Conservation (phyloP, 805 yeast genomes). For the Candida ponderosae region DNA sequence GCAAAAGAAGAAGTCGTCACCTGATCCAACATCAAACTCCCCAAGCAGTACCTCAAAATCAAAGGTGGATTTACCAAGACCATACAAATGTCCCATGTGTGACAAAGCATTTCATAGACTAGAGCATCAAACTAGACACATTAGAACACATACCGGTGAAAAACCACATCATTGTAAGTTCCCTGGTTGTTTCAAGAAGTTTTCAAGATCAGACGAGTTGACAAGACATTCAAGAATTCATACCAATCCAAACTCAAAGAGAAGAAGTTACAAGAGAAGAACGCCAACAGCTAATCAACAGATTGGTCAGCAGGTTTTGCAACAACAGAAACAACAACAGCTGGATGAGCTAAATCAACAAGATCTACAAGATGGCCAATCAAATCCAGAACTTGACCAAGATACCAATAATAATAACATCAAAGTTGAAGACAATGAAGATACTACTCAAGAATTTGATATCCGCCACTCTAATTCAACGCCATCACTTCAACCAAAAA, state of each 20-base stretch:
- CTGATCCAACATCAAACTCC: too few relatives aligned
- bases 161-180: constrained; percentile 72
- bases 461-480: too few relatives aligned
- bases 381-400: constrained; percentile 1
- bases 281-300: constrained; percentile 3
- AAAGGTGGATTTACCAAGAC: constrained; percentile 30
- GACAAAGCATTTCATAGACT: constrained; percentile 67
- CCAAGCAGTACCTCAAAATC: too few relatives aligned
- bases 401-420: too few relatives aligned
- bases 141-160: constrained; percentile 76
- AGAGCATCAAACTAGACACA: constrained; percentile 75
- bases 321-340: not conserved
- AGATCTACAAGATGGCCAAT: not conserved
- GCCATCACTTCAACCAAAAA: too few relatives aligned
- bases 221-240: constrained; percentile 71
- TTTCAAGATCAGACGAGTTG: constrained; percentile 65
- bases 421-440: too few relatives aligned
- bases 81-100: constrained; percentile 70
- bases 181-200: constrained; percentile 62
- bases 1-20: too few relatives aligned
- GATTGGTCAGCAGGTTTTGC: constrained; percentile 2
- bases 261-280: constrained; percentile 38
- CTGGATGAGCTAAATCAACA: constrained; percentile 3
- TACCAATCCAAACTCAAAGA: constrained; percentile 61
- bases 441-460: too few relatives aligned